phyloP scores from a whole-genome alignment of 1,284 basidiomycete species.

The Leccinum fallax region DNA sequence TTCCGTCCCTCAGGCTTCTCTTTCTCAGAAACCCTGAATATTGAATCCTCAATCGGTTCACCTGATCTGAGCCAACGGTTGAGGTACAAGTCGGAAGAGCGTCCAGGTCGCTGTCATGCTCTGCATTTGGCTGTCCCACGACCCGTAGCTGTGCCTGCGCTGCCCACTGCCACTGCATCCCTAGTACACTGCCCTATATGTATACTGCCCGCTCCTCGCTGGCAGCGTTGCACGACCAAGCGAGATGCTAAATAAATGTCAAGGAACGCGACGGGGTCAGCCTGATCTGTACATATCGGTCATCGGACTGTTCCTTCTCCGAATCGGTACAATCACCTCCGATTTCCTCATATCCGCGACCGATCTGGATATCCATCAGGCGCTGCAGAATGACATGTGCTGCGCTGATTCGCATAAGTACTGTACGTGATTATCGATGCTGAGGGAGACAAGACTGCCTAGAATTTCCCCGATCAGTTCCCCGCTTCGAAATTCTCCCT shows the following conservation, averaged over 20 bases:
- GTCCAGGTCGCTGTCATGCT: background rate
- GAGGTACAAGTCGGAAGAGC: background rate
- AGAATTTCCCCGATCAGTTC: background rate
- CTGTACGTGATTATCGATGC: constrained; percentile 5
- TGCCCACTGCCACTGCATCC: too few species aligned
- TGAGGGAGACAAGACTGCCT: background rate
- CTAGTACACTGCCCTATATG: too few species aligned
- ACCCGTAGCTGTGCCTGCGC: background rate
- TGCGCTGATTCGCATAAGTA: background rate
- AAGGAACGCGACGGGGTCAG: too few species aligned
- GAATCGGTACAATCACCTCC: background rate
- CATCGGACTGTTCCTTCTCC: background rate
- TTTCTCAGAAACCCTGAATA: background rate
- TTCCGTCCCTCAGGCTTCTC: background rate
- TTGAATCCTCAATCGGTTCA: background rate
- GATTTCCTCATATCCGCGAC: background rate
- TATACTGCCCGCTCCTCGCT: too few species aligned
- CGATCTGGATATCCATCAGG: background rate
- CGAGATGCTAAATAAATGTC: too few species aligned
- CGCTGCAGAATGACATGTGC: background rate
- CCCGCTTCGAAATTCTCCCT: background rate
- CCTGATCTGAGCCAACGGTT: background rate
- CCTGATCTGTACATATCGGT: too few species aligned
- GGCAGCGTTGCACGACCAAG: too few species aligned
- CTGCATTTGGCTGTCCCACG: constrained; percentile 4